A percentile compares a stretch with the other conserved stretches of the same genome.
Evolutionary conservation across 1,284 basidiomycete genomes (phyloP).

Genomic region (Agroathelia rolfsii): DNA sequence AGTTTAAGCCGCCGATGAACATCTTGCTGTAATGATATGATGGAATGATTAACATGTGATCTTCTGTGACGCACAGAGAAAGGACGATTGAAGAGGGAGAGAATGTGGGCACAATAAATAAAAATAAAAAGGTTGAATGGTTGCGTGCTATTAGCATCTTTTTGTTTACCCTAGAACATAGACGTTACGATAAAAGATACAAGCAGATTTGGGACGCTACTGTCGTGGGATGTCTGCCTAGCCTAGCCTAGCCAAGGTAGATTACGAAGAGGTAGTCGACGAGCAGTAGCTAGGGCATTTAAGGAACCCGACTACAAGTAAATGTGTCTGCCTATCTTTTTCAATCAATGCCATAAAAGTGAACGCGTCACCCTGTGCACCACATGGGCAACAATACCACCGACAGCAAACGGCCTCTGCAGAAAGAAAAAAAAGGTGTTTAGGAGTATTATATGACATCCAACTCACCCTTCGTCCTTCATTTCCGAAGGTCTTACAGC

Average conservation of each 20-base stretch:
- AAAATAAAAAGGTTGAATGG: conserved; percentile 25
- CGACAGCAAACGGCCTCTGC: no score
- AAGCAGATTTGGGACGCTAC: conserved; percentile 59
- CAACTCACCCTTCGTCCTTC: conserved; percentile 99
- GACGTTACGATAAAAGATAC: conserved; percentile 44
- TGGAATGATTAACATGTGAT: conserved; percentile 19
- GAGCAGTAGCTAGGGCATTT: conserved; percentile 29
- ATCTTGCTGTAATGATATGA: conserved; percentile 70
- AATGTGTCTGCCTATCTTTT: no score
- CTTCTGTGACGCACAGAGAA: conserved; percentile 18
- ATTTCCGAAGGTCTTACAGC: conserved; percentile 85
- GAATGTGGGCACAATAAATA: conserved; percentile 16
- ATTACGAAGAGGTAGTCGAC: conserved; percentile 44
- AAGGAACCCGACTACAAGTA: no score
- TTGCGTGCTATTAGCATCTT: conserved; percentile 66
- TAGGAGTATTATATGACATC: no score
- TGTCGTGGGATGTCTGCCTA: conserved; percentile 48
- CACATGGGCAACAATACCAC: no score
- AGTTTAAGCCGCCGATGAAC: conserved; percentile 95
- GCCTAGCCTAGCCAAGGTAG: conserved; percentile 62
- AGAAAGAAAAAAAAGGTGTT: no score
- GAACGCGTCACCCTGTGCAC: no score
- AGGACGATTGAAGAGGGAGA: conserved; percentile 12
- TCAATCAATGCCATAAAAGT: no score
- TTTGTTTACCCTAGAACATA: conserved; percentile 69